A percentile compares a stretch with the other conserved stretches of the same genome.
phyloP scores from a whole-genome alignment of 768 basidiomycete species.

The Suillus brevipes region DNA sequence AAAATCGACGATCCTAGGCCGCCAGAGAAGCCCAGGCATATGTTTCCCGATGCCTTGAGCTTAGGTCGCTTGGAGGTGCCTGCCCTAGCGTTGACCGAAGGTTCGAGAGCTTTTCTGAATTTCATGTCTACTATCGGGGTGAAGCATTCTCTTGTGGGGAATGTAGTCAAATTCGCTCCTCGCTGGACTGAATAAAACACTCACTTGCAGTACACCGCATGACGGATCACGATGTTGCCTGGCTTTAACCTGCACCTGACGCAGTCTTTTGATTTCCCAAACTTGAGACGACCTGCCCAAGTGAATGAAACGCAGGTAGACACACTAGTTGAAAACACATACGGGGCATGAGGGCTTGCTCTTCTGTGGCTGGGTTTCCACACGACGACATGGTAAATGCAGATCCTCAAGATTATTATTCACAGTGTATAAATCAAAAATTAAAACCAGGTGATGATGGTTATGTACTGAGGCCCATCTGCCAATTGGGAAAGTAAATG shows the following conservation, averaged over 20 bases:
- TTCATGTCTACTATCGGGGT: constrained; percentile 58
- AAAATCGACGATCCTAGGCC: constrained; percentile 75
- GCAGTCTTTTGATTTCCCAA: constrained; percentile 65
- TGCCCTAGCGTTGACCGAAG: constrained; percentile 56
- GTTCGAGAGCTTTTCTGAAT: constrained; percentile 66
- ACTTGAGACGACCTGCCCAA: constrained; percentile 58
- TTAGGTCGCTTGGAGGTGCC: constrained; percentile 57
- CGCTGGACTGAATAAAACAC: neutral
- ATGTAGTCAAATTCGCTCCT: neutral
- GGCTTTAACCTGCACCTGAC: constrained; percentile 69
- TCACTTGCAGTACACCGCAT: constrained; percentile 85
- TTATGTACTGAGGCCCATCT: neutral
- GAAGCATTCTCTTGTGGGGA: constrained; percentile 58
- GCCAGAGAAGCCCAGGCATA: constrained; percentile 75
- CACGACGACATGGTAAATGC: constrained; percentile 45
- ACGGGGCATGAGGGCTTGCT: constrained; percentile 70
- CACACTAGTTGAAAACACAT: constrained; percentile 24
- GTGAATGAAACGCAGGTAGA: neutral
- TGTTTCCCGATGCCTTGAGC: constrained; percentile 66
- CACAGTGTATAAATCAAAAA: neutral
- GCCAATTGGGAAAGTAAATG: neutral
- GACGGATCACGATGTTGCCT: constrained; percentile 73
- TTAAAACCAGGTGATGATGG: neutral
- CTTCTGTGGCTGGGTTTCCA: constrained; percentile 60
- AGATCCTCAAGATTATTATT: neutral